Conservation (phyloP, 108 stramenopile genomes). For the Nitzschia inconspicua region DNA sequence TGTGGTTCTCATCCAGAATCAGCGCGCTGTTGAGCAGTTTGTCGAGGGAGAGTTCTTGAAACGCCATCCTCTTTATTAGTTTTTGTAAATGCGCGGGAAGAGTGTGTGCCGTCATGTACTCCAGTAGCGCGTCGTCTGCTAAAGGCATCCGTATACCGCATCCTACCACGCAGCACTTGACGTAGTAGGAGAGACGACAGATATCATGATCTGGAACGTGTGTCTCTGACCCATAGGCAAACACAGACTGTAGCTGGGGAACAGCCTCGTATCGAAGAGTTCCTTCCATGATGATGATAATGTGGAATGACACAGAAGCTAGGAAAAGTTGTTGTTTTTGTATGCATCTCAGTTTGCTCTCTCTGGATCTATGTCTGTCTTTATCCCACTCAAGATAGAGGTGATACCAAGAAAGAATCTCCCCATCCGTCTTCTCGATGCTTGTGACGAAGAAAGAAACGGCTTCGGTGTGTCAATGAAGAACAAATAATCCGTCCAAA, state of each 20-base stretch:
- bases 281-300: no score
- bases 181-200: constrained; percentile 24
- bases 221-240: constrained; percentile 17
- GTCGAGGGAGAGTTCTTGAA: constrained; percentile 6
- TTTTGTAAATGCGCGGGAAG: constrained; percentile 9
- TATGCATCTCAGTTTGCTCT: no score
- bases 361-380: no score
- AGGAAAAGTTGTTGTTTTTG: no score
- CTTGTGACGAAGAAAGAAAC: no score
- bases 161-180: constrained; percentile 21
- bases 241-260: constrained; percentile 14
- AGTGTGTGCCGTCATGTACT: constrained; percentile 16
- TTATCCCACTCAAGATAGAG: no score
- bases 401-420: no score
- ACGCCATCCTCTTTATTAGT: background rate
- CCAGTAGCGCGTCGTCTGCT: constrained; percentile 8
- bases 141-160: constrained; percentile 12
- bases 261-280: no score
- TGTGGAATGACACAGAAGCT: no score
- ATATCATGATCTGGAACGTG: constrained; percentile 20
- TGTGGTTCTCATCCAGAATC: constrained; percentile 19
- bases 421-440: no score
- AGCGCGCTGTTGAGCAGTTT: constrained; percentile 14
- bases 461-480: no score
- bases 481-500: no score